A percentile compares a stretch with the other conserved stretches of the same genome.
Evolutionary conservation across 345 rosid species (phyloP).

Genomic region (Populus euphratica): DNA sequence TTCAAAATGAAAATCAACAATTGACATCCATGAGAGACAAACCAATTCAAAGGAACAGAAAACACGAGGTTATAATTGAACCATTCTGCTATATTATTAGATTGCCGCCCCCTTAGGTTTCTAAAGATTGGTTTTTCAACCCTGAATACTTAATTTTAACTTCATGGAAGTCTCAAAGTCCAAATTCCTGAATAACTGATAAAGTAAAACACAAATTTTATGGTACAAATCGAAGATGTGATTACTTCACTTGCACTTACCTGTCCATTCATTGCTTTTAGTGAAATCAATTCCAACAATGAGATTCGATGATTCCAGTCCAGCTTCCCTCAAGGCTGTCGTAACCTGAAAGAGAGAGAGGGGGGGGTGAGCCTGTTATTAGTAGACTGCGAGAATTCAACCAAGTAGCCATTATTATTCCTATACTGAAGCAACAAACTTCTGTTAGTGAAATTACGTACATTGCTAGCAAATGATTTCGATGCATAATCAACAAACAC

Average conservation of each 20-base stretch:
- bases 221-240: background rate
- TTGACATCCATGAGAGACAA: slow-evolving; percentile 10
- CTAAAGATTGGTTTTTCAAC: background rate
- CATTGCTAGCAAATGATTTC: background rate
- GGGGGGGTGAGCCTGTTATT: background rate
- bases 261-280: slow-evolving; percentile 92
- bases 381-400: background rate
- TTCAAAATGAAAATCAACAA: slow-evolving; percentile 21
- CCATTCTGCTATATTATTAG: background rate
- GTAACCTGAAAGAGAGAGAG: slow-evolving; percentile 41
- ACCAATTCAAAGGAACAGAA: background rate
- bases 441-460: background rate
- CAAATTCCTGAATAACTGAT: background rate
- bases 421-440: background rate
- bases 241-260: slow-evolving; percentile 22
- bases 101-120: background rate
- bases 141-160: background rate
- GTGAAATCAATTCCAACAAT: slow-evolving; percentile 86
- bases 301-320: slow-evolving; percentile 86
- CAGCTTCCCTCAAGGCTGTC: slow-evolving; percentile 61
- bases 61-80: background rate
- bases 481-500: background rate
- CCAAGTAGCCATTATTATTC: background rate
- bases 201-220: background rate
- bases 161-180: background rate